These are phyloP conservation scores for Irpex sp. DNA, from an alignment of 1,284 basidiomycete species.

Conservation along the genomic window DNA sequence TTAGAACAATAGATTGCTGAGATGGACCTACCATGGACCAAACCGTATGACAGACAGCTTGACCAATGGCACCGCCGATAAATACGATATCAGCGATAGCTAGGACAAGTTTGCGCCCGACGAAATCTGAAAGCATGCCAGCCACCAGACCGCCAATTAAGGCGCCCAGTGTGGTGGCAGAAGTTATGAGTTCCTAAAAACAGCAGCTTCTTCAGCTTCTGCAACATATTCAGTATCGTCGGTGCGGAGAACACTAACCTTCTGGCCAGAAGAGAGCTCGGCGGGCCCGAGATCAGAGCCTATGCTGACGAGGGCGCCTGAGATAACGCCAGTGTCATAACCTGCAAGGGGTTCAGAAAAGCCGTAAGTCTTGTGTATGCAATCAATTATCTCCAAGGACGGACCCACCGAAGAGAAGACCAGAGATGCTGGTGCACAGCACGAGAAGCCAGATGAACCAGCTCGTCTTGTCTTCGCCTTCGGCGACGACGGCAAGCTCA, in stretches of 20 bases:
- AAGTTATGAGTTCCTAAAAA: conserved; percentile 73
- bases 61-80: conserved; percentile 69
- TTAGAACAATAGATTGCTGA: not conserved
- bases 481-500: conserved; percentile 59
- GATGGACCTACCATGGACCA: conserved; percentile 59
- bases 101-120: conserved; percentile 67
- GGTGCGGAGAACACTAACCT: conserved; percentile 36
- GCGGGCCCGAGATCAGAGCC: conserved; percentile 62
- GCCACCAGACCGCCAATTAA: conserved; percentile 71
- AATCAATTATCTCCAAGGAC: conserved; percentile 7
- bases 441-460: conserved; percentile 73
- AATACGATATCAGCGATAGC: conserved; percentile 74
- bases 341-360: conserved; percentile 38
- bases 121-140: conserved; percentile 70
- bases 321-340: conserved; percentile 80
- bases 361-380: not conserved
- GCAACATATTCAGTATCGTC: not conserved
- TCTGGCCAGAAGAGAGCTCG: conserved; percentile 59
- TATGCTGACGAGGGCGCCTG: conserved; percentile 74
- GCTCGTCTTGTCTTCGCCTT: conserved; percentile 66
- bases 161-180: conserved; percentile 77
- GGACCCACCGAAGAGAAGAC: conserved; percentile 67
- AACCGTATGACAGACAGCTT: conserved; percentile 65
- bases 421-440: conserved; percentile 66
- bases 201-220: not conserved